These are phyloP conservation scores for Kazachstania sp. DNA, from an alignment of 1,139 yeast species.

Conservation along the genomic window DNA sequence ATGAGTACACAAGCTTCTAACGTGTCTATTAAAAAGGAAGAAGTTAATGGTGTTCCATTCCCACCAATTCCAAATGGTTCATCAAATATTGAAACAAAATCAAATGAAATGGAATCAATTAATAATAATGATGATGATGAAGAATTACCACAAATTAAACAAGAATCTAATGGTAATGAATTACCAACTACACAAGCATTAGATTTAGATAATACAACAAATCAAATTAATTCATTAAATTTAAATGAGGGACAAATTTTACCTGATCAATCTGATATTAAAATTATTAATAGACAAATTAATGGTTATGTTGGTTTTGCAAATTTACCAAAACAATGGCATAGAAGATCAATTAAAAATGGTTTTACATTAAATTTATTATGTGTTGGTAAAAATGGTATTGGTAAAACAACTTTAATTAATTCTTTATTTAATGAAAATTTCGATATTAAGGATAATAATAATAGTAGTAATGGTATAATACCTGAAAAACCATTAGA, in stretches of 20 bases:
- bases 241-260: conserved; percentile 19
- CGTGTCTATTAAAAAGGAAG: conserved; percentile 1
- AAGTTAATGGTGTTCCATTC: conserved; percentile 5
- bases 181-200: conserved; percentile 2
- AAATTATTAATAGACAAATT: conserved; percentile 69
- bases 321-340: conserved; percentile 98
- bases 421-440: conserved; percentile 84
- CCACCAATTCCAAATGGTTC: conserved; percentile 4
- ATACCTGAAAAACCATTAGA: conserved; percentile 1
- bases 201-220: neutral
- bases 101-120: neutral
- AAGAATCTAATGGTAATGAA: neutral
- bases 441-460: conserved; percentile 35
- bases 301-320: conserved; percentile 96
- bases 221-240: neutral
- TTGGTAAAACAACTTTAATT: conserved; percentile 89
- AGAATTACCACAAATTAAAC: neutral
- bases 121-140: neutral
- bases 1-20: conserved; percentile 1
- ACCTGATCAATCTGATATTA: conserved; percentile 35
- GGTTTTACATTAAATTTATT: conserved; percentile 88
- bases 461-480: conserved; percentile 2
- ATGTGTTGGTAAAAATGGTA: conserved; percentile 87
- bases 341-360: conserved; percentile 83
- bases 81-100: neutral